A percentile compares a stretch with the other conserved stretches of the same genome.
These are phyloP conservation scores for Laguncularia racemosa DNA, from an alignment of 345 rosid genomes.

Conservation along the genomic window DNA sequence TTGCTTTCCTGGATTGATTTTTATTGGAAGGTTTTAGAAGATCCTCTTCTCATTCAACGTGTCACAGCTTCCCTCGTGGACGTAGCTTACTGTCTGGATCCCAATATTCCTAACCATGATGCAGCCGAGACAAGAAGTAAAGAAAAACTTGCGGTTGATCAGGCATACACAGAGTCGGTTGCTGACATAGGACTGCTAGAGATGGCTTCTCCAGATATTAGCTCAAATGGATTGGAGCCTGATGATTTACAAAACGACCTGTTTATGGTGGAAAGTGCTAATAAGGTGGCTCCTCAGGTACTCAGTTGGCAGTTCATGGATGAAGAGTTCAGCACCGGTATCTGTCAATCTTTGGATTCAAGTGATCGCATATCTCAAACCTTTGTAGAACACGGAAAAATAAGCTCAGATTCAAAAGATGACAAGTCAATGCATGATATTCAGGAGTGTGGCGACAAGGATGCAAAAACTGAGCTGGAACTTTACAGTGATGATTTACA, in stretches of 20 bases:
- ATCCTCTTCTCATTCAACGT: conserved; percentile 47
- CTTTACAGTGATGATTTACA: conserved; percentile 40
- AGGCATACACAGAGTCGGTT: conserved; percentile 23
- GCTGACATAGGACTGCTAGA: conserved; percentile 30
- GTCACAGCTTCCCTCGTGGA: conserved; percentile 55
- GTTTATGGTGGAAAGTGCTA: conserved; percentile 44
- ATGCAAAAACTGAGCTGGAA: conserved; percentile 23
- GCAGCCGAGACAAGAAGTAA: conserved; percentile 14
- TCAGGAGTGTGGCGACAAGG: conserved; percentile 20
- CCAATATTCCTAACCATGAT: conserved; percentile 20
- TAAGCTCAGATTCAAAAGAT: conserved; percentile 22
- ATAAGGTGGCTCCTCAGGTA: conserved; percentile 56
- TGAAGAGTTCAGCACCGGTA: conserved; percentile 59
- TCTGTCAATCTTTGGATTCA: conserved; percentile 51
- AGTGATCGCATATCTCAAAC: conserved; percentile 73
- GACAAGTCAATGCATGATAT: conserved; percentile 10
- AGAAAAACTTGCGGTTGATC: conserved; percentile 23
- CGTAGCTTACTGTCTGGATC: conserved; percentile 23
- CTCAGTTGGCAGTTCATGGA: conserved; percentile 65
- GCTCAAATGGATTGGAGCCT: conserved; percentile 33
- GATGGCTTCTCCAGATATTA: conserved; percentile 34
- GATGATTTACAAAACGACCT: conserved; percentile 41
- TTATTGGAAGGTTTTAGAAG: conserved; percentile 60
- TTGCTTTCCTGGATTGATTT: conserved; percentile 1
- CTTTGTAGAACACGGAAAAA: conserved; percentile 36